Evolutionary conservation across 2,329 filamentous ascomycete species (phyloP).

Genomic region (Hymenoscyphus occultus): DNA sequence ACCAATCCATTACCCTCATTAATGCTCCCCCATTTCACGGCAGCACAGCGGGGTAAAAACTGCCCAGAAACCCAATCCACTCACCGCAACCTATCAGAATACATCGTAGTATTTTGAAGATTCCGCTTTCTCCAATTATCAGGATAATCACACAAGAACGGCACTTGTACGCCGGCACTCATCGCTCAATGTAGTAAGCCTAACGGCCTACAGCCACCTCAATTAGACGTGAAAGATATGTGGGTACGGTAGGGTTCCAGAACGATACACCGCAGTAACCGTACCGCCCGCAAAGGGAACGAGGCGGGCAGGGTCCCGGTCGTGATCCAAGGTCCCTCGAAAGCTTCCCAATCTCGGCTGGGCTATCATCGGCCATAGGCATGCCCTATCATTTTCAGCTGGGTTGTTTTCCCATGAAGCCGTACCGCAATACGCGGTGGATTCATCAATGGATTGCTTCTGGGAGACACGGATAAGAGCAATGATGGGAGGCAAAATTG

Average conservation of each 20-base stretch:
- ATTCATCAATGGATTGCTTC: too few relatives aligned
- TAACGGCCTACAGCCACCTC: not conserved
- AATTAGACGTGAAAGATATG: not conserved
- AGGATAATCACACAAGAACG: not conserved
- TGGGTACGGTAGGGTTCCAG: not conserved
- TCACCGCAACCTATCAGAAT: not conserved
- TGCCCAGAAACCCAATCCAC: not conserved
- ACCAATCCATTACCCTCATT: not conserved
- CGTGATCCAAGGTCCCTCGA: not conserved
- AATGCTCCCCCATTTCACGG: not conserved
- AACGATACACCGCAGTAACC: too few relatives aligned
- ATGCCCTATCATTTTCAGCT: too few relatives aligned
- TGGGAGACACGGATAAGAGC: too few relatives aligned
- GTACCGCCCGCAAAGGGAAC: not conserved
- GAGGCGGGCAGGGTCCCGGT: not conserved
- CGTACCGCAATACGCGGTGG: too few relatives aligned
- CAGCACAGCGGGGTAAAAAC: slow-evolving; percentile 1
- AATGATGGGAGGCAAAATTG: too few relatives aligned
- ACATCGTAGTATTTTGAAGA: not conserved
- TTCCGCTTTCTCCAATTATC: not conserved
- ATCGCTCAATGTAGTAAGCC: not conserved
- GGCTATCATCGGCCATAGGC: too few relatives aligned
- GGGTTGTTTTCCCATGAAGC: too few relatives aligned
- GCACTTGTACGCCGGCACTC: not conserved
- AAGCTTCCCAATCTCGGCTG: too few relatives aligned